Evolutionary conservation across 257 asterid genomes (phyloP).

Genomic region (Lantana camara): DNA sequence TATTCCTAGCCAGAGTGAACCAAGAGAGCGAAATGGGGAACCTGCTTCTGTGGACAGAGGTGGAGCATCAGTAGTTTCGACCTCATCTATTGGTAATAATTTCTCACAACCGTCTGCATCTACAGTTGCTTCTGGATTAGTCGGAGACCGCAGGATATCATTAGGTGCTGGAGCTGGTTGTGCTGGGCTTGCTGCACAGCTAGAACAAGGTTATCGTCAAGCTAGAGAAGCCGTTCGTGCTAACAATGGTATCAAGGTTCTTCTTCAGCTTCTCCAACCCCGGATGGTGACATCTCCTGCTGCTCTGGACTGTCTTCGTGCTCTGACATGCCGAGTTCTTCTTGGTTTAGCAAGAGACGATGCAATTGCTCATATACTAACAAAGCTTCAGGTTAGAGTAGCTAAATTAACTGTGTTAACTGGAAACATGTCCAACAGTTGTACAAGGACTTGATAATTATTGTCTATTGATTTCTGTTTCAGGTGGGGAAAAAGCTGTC

Average conservation of each 20-base stretch:
- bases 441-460: background rate
- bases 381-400: slow-evolving; percentile 85
- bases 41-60: slow-evolving; percentile 68
- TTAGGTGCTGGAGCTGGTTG: slow-evolving; percentile 92
- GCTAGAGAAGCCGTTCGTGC: slow-evolving; percentile 99
- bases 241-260: slow-evolving; percentile 94
- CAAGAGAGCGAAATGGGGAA: slow-evolving; percentile 70
- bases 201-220: slow-evolving; percentile 93
- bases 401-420: slow-evolving; percentile 7
- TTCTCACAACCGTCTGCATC: slow-evolving; percentile 58
- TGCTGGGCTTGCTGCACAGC: slow-evolving; percentile 99
- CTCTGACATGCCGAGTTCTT: slow-evolving; percentile 97
- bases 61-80: slow-evolving; percentile 40
- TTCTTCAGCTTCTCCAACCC: slow-evolving; percentile 97
- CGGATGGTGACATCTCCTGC: slow-evolving; percentile 93
- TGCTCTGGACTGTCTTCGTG: slow-evolving; percentile 98
- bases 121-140: slow-evolving; percentile 81
- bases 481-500: slow-evolving; percentile 91
- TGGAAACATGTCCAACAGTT: background rate
- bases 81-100: slow-evolving; percentile 42
- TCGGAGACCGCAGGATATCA: slow-evolving; percentile 95
- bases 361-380: slow-evolving; percentile 93
- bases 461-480: slow-evolving; percentile 30
- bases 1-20: slow-evolving; percentile 50
- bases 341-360: slow-evolving; percentile 99